These are phyloP conservation scores for Xylaria telfairii DNA, from an alignment of 495 filamentous ascomycete species.

Conservation along the genomic window DNA sequence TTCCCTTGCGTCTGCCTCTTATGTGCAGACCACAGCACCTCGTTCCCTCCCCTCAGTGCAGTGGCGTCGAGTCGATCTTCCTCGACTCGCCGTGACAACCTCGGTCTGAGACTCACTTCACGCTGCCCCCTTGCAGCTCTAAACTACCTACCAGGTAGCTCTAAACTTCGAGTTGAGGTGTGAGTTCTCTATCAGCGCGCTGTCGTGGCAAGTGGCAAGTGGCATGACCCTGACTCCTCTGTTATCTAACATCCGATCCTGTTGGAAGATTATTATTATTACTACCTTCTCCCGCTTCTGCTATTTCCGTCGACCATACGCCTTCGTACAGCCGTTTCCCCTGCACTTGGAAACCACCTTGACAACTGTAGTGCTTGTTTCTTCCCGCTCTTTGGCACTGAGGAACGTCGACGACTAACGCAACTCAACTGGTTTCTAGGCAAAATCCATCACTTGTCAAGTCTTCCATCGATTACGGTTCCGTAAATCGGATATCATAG, in stretches of 20 bases:
- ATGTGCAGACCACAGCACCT: background rate
- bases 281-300: background rate
- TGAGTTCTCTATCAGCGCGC: background rate
- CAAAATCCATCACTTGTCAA: slow-evolving; percentile 4
- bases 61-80: background rate
- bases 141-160: too few relatives aligned
- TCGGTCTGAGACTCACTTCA: background rate
- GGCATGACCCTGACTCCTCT: background rate
- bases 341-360: background rate
- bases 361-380: background rate
- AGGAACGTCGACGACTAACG: background rate
- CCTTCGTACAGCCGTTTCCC: background rate
- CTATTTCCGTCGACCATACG: background rate
- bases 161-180: background rate
- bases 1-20: background rate
- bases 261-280: background rate
- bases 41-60: background rate
- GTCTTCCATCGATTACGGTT: background rate
- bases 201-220: background rate
- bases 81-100: background rate
- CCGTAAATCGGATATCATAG: background rate
- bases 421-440: slow-evolving; percentile 19
- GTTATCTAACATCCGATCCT: background rate
- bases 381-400: background rate
- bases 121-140: background rate